Percentiles rank a stretch among this genome's conserved stretches.
These are phyloP conservation scores for Tilletia caries DNA, from an alignment of 1,284 basidiomycete genomes.

Conservation along the genomic window DNA sequence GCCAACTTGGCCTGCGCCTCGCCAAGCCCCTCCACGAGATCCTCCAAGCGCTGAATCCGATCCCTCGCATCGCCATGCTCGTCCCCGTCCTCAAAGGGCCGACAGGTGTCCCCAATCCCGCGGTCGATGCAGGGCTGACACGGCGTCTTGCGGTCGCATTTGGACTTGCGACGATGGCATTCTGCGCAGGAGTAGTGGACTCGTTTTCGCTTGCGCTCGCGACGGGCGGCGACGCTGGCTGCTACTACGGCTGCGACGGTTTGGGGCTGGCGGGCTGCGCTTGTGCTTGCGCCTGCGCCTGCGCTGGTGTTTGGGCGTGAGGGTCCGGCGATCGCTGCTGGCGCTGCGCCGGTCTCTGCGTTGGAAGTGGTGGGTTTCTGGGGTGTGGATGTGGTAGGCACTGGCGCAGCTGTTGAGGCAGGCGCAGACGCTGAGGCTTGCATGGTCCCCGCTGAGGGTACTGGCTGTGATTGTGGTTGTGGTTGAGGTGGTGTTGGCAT, in stretches of 20 bases:
- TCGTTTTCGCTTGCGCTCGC: constrained; percentile 43
- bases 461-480: no score
- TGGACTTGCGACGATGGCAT: constrained; percentile 35
- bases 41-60: constrained; percentile 44
- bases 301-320: not conserved
- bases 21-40: constrained; percentile 47
- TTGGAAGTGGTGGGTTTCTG: no score
- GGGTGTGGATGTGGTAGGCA: no score
- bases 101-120: constrained; percentile 41
- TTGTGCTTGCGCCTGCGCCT: not conserved
- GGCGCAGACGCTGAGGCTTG: no score
- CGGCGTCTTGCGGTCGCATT: constrained; percentile 39
- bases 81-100: constrained; percentile 46
- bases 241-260: constrained; percentile 44
- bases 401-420: no score
- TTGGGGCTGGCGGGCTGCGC: not conserved
- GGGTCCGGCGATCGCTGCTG: no score
- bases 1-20: constrained; percentile 42
- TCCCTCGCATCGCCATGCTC: constrained; percentile 47
- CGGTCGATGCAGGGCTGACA: constrained; percentile 48
- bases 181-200: constrained; percentile 50
- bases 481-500: no score
- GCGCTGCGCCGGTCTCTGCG: no score
- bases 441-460: no score
- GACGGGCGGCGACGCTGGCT: constrained; percentile 36